phyloP scores from a whole-genome alignment of 768 basidiomycete genomes.

The Mrakia hoshinonis region DNA sequence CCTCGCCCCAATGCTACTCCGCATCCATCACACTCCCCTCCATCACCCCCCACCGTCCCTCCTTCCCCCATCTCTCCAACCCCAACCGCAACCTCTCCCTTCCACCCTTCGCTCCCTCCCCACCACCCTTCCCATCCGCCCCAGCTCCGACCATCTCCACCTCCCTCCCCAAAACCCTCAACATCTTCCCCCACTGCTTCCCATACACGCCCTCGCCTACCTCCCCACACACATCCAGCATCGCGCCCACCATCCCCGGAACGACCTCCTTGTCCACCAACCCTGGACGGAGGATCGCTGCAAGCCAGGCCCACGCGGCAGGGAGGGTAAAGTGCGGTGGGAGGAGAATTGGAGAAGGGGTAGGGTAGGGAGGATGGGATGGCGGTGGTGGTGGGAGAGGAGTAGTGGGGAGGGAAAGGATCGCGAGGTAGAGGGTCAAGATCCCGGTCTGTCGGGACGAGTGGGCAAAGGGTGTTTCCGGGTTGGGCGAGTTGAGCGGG shows the following conservation, averaged over 20 bases:
- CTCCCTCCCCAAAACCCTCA: constrained; percentile 7
- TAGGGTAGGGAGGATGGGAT: constrained; percentile 20
- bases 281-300: constrained; percentile 12
- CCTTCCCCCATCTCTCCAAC: neutral
- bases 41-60: neutral
- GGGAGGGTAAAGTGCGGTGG: constrained; percentile 18
- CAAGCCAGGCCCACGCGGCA: constrained; percentile 24
- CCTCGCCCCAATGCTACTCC: neutral
- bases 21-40: neutral
- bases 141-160: neutral
- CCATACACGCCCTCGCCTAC: constrained; percentile 1
- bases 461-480: constrained; percentile 56
- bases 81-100: constrained; percentile 11
- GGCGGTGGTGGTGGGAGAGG: constrained; percentile 7
- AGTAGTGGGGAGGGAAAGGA: constrained; percentile 42
- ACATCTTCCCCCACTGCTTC: constrained; percentile 10
- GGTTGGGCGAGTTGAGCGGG: constrained; percentile 35
- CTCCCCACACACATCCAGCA: constrained; percentile 12
- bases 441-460: constrained; percentile 62
- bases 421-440: constrained; percentile 76
- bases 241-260: constrained; percentile 6
- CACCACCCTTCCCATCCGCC: neutral
- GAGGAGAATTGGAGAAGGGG: neutral
- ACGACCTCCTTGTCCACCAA: constrained; percentile 5
- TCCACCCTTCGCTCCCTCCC: neutral